Evolutionary conservation across 768 basidiomycete genomes (phyloP), one percentile per base, ranked within the genome.

Genomic region (Agaricus sinodeliciosus): DNA sequence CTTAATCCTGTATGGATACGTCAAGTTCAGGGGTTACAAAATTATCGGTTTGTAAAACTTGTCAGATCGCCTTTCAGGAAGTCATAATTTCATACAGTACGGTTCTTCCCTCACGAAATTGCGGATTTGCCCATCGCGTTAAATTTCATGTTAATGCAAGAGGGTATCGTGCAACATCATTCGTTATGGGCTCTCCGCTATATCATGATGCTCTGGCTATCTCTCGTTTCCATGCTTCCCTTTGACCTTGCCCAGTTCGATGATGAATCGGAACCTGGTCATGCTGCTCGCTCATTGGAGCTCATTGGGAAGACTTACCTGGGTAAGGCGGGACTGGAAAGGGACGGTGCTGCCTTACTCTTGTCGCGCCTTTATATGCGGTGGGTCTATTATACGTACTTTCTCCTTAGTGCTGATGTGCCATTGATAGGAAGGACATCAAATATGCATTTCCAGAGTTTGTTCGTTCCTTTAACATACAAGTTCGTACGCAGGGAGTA

Each of bases 41-140:
- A 85, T 85, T 0, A 87, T 95, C 70, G 83, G 95, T 95, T 60
- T 55, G 48, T 48, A 45, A 12, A 39, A 15, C n/a, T 58, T 46
- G 22, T 35, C 22, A 40, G 58, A 48, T 42, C 19, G 43, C 37
- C 51, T 11, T 28, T 31, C 13, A 28, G 22, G 34, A 48, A 52
- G 41, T 51, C 31, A 44, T 31, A 19, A 40, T 51, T 22, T 54
- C 43, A 22, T 55, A 4, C 63, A 99, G 95, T 87, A 57, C 84
- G 90, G 57, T 94, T 88, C 67, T 96, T 99, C 63, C 95, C 95
- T 39, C 95, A 97, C 63, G 86, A 92, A 62, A 78, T 96, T 34
- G 73, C 80, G 1, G 91, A 95, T 67, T 75, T 98, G 3, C 78
- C 83, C 0, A 77, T 90, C 46, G 87, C 85, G 0, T 69, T 95